These are phyloP conservation scores for Chlamydomonas sp. DNA, from an alignment of 139 green algal species.

Conservation along the genomic window DNA sequence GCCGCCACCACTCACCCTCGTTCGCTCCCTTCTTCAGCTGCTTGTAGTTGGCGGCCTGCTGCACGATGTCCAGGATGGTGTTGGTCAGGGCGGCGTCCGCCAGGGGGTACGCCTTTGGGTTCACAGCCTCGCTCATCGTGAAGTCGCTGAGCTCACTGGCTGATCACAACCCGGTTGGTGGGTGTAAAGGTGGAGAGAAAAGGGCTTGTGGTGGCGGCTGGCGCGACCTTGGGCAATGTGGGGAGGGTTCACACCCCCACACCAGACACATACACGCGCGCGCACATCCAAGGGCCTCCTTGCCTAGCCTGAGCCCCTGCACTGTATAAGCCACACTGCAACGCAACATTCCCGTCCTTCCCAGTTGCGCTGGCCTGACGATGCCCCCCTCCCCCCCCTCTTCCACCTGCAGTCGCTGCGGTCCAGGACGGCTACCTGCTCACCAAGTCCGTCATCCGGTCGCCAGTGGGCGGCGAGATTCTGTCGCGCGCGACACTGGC, in stretches of 20 bases:
- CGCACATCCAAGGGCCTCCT: too few relatives aligned
- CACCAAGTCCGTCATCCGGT: constrained; percentile 61
- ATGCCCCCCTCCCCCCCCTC: constrained; percentile 11
- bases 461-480: constrained; percentile 57
- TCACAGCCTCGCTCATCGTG: constrained; percentile 82
- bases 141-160: constrained; percentile 48
- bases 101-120: constrained; percentile 98
- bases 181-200: constrained; percentile 1
- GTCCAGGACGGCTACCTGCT: constrained; percentile 93
- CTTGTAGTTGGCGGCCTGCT: constrained; percentile 98
- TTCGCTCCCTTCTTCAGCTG: constrained; percentile 99
- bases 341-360: too few relatives aligned
- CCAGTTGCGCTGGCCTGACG: too few relatives aligned
- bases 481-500: background rate
- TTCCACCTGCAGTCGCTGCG: constrained; percentile 61
- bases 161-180: constrained; percentile 62
- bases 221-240: too few relatives aligned
- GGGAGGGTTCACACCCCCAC: too few relatives aligned
- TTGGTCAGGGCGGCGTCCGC: constrained; percentile 85
- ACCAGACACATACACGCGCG: too few relatives aligned
- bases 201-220: too few relatives aligned
- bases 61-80: constrained; percentile 98
- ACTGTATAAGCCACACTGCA: too few relatives aligned
- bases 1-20: constrained; percentile 60
- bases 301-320: too few relatives aligned